These are phyloP conservation scores for Ramaria sp. DNA, from an alignment of 768 basidiomycete species.

Conservation along the genomic window DNA sequence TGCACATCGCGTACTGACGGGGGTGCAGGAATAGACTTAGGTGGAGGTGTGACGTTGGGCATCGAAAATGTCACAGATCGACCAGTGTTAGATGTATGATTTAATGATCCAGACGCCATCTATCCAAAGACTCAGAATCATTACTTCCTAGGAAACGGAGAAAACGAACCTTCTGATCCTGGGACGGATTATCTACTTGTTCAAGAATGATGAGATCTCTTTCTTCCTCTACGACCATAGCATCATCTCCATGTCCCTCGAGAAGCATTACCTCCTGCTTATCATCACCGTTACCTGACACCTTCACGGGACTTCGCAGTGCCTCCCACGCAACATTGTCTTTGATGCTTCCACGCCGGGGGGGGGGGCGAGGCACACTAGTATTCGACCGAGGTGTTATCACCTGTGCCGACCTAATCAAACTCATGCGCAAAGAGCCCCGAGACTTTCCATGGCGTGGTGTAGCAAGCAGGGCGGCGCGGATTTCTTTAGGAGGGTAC, in stretches of 20 bases:
- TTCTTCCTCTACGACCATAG: constrained; percentile 60
- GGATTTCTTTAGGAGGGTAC: constrained; percentile 66
- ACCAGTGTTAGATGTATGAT: constrained; percentile 7
- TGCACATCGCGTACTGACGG: constrained; percentile 7
- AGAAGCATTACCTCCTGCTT: constrained; percentile 30
- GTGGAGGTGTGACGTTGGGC: constrained; percentile 9
- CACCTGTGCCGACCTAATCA: constrained; percentile 67
- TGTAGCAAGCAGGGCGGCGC: constrained; percentile 38
- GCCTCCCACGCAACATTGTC: neutral
- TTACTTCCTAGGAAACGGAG: neutral
- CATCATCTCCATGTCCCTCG: constrained; percentile 49
- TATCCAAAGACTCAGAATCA: neutral
- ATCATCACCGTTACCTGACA: constrained; percentile 27
- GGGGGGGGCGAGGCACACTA: constrained; percentile 21
- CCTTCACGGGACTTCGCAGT: neutral
- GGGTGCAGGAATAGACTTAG: constrained; percentile 15
- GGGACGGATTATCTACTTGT: constrained; percentile 36
- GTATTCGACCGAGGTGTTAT: constrained; percentile 54
- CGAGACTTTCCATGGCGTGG: constrained; percentile 32
- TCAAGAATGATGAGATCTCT: constrained; percentile 67
- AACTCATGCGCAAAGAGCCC: constrained; percentile 53
- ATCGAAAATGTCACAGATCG: constrained; percentile 9
- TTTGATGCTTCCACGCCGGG: neutral
- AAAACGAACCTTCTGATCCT: neutral
- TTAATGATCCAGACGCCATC: too few species aligned